These are phyloP conservation scores for Rhodosporidiobolus odoratus DNA, from an alignment of 768 basidiomycete genomes.

Conservation along the genomic window DNA sequence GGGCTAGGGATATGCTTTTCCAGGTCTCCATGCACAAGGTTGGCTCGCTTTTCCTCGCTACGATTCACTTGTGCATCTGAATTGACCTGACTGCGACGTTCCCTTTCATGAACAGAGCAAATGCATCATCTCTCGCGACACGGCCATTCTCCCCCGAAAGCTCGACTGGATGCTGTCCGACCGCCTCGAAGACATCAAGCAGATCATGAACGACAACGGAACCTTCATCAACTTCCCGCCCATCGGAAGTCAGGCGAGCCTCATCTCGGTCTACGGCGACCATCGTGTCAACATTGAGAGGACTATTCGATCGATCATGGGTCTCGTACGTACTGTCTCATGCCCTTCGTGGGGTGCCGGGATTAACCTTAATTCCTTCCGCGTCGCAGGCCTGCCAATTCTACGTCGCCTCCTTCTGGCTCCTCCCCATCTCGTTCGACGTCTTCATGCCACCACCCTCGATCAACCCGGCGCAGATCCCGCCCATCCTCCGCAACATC, in stretches of 20 bases:
- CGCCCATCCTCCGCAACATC: conserved; percentile 77
- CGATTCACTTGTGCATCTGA: background rate
- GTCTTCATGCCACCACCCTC: conserved; percentile 71
- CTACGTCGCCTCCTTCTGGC: conserved; percentile 96
- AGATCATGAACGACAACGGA: conserved; percentile 91
- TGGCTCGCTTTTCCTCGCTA: conserved; percentile 35
- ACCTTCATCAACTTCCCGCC: conserved; percentile 91
- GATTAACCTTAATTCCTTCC: background rate
- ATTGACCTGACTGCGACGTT: background rate
- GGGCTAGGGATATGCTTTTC: conserved; percentile 90
- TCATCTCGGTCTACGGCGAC: conserved; percentile 91
- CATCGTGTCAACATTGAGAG: conserved; percentile 88
- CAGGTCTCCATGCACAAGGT: conserved; percentile 84
- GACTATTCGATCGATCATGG: conserved; percentile 89
- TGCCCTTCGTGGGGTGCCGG: background rate
- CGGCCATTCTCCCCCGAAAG: conserved; percentile 89
- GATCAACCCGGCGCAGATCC: conserved; percentile 74
- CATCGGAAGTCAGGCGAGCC: conserved; percentile 82
- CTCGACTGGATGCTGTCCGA: conserved; percentile 99
- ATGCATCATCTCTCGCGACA: conserved; percentile 82
- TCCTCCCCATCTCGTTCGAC: conserved; percentile 88
- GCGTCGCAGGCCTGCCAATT: conserved; percentile 74
- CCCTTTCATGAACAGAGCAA: conserved; percentile 59
- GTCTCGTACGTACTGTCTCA: conserved; percentile 64
- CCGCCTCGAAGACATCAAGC: conserved; percentile 83